A percentile compares a stretch with the other conserved stretches of the same genome.
Evolutionary conservation across 371 early-diverging fungal species (phyloP).

Genomic region (Gilbertella persicaria): DNA sequence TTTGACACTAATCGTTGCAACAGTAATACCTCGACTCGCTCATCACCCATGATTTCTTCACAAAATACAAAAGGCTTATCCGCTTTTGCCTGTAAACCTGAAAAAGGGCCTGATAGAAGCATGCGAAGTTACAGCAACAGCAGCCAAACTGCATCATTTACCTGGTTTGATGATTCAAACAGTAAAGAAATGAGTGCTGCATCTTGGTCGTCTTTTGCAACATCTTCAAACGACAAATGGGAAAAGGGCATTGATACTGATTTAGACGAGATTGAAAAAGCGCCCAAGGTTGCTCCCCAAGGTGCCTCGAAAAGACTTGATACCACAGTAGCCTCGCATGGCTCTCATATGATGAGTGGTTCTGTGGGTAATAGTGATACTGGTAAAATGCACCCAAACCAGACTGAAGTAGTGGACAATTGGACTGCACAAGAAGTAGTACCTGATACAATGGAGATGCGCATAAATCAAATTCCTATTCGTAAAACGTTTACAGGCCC

Average conservation of each 20-base stretch:
- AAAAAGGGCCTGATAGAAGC: too few species aligned
- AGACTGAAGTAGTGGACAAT: background rate
- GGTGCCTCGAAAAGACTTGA: constrained; percentile 1
- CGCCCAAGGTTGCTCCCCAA: background rate
- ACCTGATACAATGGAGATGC: constrained; percentile 38
- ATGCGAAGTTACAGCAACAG: too few species aligned
- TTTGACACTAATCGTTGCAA: background rate
- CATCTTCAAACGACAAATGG: constrained; percentile 18
- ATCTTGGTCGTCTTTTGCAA: constrained; percentile 27
- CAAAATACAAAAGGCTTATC: too few species aligned
- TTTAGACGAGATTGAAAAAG: background rate
- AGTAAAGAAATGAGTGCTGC: constrained; percentile 17
- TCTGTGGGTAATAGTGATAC: background rate
- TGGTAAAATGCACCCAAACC: background rate
- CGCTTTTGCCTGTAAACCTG: too few species aligned
- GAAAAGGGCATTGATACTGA: constrained; percentile 19
- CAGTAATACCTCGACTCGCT: background rate
- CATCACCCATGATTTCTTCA: background rate
- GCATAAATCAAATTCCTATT: constrained; percentile 26
- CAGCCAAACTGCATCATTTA: constrained; percentile 25
- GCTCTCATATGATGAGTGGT: background rate
- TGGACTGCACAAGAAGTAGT: constrained; percentile 28
- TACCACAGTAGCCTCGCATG: background rate
- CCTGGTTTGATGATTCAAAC: constrained; percentile 9
- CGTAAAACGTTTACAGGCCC: constrained; percentile 27